Conservation (phyloP, 73 alveolate species). For the Loxodes magnus region DNA sequence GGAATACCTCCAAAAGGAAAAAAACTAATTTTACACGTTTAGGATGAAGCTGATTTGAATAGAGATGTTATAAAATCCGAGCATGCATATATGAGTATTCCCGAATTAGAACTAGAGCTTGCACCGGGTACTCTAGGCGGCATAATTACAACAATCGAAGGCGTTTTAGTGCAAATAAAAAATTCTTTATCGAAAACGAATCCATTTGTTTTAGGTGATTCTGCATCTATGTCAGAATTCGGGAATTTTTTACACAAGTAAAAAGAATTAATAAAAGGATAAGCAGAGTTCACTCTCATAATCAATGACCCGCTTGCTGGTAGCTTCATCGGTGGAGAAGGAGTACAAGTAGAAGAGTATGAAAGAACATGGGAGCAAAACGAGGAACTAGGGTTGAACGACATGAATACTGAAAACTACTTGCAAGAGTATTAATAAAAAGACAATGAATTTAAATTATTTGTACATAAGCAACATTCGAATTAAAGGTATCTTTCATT, state of each 20-base stretch:
- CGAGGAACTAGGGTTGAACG: constrained; percentile 92
- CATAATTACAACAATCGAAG: constrained; percentile 85
- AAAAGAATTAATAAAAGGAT: constrained; percentile 51
- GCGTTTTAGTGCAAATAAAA: constrained; percentile 55
- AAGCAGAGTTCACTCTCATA: constrained; percentile 59
- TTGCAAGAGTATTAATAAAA: too few relatives aligned
- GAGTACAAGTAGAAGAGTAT: constrained; percentile 63
- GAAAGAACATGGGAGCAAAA: constrained; percentile 92
- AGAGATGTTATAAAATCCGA: constrained; percentile 90
- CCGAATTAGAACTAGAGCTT: constrained; percentile 84
- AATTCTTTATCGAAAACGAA: constrained; percentile 48
- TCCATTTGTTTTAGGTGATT: constrained; percentile 85
- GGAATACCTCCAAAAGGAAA: constrained; percentile 24
- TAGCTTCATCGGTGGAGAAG: constrained; percentile 81
- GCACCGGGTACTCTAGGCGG: constrained; percentile 80
- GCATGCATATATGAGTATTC: constrained; percentile 58
- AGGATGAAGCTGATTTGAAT: constrained; percentile 64
- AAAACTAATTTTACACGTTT: constrained; percentile 24
- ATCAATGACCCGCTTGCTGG: constrained; percentile 92
- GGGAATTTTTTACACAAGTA: constrained; percentile 48
- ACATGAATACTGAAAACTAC: constrained; percentile 87
- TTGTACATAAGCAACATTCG: too few relatives aligned
- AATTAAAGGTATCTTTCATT: too few relatives aligned
- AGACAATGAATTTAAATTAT: too few relatives aligned
- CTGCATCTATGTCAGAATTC: constrained; percentile 31